Evolutionary conservation across 257 asterid genomes (phyloP), one percentile per base, ranked within the genome.

Genomic region (Solanum tacnaense): DNA sequence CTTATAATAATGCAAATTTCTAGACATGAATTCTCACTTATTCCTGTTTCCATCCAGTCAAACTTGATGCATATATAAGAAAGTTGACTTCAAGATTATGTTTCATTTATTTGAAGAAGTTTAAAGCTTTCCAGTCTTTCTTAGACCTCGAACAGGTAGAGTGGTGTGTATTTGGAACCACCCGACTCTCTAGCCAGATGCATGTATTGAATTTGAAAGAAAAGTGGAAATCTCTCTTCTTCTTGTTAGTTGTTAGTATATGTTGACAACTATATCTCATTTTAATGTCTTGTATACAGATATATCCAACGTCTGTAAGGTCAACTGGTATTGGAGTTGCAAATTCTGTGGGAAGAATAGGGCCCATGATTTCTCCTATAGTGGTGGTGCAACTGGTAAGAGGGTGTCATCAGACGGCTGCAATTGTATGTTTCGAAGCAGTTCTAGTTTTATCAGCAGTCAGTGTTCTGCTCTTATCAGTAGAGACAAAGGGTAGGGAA

Each of bases 301-400:
- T 89, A 65, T 91, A 91, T 84, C 92, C 92, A 29, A 91, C 92
- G 20, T 86, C 76, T 44, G 88, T 91, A 56, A 88, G 92, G 72
- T 46, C 91, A 83, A 91, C 90, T 21, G 91, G 91, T 32, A 79
- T 16, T 84, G 91, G 92, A 86, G 89, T 87, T 5, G 90, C 92
- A 46, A 86, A 76, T 39, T 88, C 92, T 21, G 78, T 91, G 27
- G 92, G 88, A 76, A 89, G 90, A 88, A 89, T 91, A 13, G 92
- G 91, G 21, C 91, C 90, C 81, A 91, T 91, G 89, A 62, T 88
- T 38, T 89, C 89, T 20, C 92, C 92, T 36, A 58, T 89, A 41
- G 88, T 88, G 6, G 90, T 90, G 3, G 88, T 91, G 35, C 87
- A 88, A 86, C 41, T 91, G 83, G 85, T 91, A 41, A 73, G 83